Conservation (phyloP, 2,329 filamentous ascomycete species). For the Hypoxylon sp. region DNA sequence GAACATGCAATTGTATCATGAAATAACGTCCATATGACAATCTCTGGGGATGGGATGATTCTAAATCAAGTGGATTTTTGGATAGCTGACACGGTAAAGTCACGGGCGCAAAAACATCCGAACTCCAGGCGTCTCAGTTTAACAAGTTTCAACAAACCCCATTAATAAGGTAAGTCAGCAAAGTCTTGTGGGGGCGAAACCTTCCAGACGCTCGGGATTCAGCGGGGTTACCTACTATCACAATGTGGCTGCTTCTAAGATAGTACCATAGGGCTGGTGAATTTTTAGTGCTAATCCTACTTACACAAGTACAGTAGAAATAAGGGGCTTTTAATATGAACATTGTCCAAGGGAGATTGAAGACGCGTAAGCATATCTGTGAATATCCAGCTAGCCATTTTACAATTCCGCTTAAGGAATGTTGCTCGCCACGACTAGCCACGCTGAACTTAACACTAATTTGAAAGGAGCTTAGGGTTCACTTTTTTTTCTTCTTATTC, state of each 20-base stretch:
- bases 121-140: slow-evolving; percentile 27
- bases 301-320: slow-evolving; percentile 18
- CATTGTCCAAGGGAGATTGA: slow-evolving; percentile 35
- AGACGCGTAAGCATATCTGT: slow-evolving; percentile 35
- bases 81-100: slow-evolving; percentile 20
- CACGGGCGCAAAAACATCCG: slow-evolving; percentile 27
- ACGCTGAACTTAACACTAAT: background rate
- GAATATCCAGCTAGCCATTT: slow-evolving; percentile 28
- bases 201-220: slow-evolving; percentile 7
- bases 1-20: background rate
- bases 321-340: slow-evolving; percentile 22
- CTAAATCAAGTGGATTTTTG: slow-evolving; percentile 15
- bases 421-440: slow-evolving; percentile 16
- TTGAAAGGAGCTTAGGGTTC: slow-evolving; percentile 15
- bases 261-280: slow-evolving; percentile 22
- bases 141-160: background rate
- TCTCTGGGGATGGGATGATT: slow-evolving; percentile 21
- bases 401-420: slow-evolving; percentile 32
- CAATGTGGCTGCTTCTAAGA: slow-evolving; percentile 7
- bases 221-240: slow-evolving; percentile 8
- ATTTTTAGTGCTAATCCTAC: slow-evolving; percentile 22
- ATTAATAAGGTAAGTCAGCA: slow-evolving; percentile 5
- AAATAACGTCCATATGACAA: slow-evolving; percentile 1
- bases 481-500: background rate
- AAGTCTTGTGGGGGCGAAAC: slow-evolving; percentile 12